phyloP scores from a whole-genome alignment of 2,329 filamentous ascomycete species.

The Elsinoe australis region DNA sequence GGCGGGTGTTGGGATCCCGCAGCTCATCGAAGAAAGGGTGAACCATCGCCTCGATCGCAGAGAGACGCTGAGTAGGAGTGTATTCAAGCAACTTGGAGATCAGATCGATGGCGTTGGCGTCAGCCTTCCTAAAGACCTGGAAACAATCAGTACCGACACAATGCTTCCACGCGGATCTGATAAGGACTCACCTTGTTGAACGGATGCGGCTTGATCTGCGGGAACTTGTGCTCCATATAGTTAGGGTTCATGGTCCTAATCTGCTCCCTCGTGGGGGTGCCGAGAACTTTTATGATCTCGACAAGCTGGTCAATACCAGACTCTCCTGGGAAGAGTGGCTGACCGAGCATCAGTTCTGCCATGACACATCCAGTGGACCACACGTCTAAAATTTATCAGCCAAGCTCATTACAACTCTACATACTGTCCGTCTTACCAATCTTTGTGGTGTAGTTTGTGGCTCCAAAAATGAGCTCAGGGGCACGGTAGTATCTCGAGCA shows the following conservation, averaged over 20 bases:
- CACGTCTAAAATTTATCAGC: slow-evolving; percentile 59
- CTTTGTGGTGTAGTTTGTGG: slow-evolving; percentile 99
- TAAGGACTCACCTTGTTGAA: slow-evolving; percentile 69
- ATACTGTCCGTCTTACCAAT: slow-evolving; percentile 68
- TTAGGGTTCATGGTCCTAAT: slow-evolving; percentile 99
- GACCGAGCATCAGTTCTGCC: slow-evolving; percentile 97
- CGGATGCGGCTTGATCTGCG: slow-evolving; percentile 97
- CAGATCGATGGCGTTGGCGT: slow-evolving; percentile 84
- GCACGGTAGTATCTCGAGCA: slow-evolving; percentile 98
- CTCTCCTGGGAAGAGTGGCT: slow-evolving; percentile 94
- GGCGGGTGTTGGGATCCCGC: slow-evolving; percentile 77
- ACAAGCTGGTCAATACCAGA: slow-evolving; percentile 98
- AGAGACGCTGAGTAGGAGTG: slow-evolving; percentile 89
- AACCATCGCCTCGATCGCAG: slow-evolving; percentile 92
- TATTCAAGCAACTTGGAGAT: slow-evolving; percentile 93
- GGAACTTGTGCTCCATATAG: slow-evolving; percentile 99
- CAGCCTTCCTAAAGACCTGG: slow-evolving; percentile 90
- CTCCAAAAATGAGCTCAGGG: slow-evolving; percentile 95
- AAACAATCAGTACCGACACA: slow-evolving; percentile 1
- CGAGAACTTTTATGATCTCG: slow-evolving; percentile 98
- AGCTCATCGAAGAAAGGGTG: slow-evolving; percentile 98
- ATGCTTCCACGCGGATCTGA: slow-evolving; percentile 17
- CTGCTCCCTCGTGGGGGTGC: slow-evolving; percentile 92
- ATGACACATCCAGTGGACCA: slow-evolving; percentile 99
- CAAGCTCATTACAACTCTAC: slow-evolving; percentile 15